Percentiles rank a stretch among this genome's conserved stretches.
Conservation (phyloP, 2,329 filamentous ascomycete genomes). For the Fusarium begoniae region DNA sequence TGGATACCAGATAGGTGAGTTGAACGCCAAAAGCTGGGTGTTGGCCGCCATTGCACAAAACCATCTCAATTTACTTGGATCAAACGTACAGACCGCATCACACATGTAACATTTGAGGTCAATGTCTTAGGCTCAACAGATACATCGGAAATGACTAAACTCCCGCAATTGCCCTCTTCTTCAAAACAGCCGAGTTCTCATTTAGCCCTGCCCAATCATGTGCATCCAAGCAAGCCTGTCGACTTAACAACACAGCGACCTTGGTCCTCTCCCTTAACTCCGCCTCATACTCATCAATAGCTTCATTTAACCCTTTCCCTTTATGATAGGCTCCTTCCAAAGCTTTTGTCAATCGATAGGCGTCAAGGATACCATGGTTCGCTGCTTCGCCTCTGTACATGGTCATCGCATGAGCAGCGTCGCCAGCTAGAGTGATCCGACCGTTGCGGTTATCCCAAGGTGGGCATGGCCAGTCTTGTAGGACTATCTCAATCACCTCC, state of each 20-base stretch:
- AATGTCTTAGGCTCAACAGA: accelerated
- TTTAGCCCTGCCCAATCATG: conserved; percentile 3
- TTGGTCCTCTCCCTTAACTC: not conserved
- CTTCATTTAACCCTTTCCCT: not conserved
- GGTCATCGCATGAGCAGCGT: conserved; percentile 11
- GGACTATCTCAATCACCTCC: not conserved
- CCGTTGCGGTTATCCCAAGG: not conserved
- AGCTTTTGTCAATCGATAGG: not conserved
- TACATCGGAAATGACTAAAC: not conserved
- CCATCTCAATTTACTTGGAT: accelerated
- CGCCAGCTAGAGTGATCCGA: not conserved
- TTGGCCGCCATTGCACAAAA: too few relatives aligned
- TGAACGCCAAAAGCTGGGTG: accelerated
- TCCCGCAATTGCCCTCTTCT: not conserved
- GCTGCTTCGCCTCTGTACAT: conserved; percentile 14
- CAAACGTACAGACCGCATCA: accelerated
- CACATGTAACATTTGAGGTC: accelerated
- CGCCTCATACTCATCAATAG: not conserved
- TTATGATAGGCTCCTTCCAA: not conserved
- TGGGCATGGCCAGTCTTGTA: conserved; percentile 8
- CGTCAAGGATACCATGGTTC: conserved; percentile 2
- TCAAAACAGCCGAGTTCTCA: conserved; percentile 5
- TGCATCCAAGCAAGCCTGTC: conserved; percentile 10
- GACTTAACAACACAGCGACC: conserved; percentile 2
- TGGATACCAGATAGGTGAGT: accelerated